These are phyloP conservation scores for Lophium mytilinum DNA, from an alignment of 495 filamentous ascomycete species.

Conservation along the genomic window DNA sequence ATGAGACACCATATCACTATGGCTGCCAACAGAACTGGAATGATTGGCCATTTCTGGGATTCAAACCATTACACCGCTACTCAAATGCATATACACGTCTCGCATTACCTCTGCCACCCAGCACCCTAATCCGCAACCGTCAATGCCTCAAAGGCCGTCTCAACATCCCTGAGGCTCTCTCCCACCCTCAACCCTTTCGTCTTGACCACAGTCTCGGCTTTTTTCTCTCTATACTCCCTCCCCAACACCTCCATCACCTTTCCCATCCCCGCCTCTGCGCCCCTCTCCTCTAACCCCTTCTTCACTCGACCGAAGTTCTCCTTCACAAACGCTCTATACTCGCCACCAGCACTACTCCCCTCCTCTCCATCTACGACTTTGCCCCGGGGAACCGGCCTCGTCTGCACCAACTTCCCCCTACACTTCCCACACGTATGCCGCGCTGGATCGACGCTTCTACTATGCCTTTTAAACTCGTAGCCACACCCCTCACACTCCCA, in stretches of 20 bases:
- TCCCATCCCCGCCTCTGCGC: slow-evolving; percentile 44
- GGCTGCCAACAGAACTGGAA: no score
- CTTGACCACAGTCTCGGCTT: slow-evolving; percentile 16
- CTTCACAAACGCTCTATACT: slow-evolving; percentile 63
- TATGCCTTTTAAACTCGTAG: slow-evolving; percentile 66
- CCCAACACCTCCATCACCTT: slow-evolving; percentile 56
- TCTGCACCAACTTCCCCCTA: slow-evolving; percentile 59
- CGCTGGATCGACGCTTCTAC: slow-evolving; percentile 64
- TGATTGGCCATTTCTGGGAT: no score
- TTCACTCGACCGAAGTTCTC: slow-evolving; percentile 51
- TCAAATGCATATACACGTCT: no score
- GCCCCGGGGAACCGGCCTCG: slow-evolving; percentile 64
- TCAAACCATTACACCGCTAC: no score
- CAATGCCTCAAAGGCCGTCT: slow-evolving; percentile 15
- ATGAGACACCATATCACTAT: no score
- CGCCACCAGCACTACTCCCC: slow-evolving; percentile 22
- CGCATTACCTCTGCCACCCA: no score
- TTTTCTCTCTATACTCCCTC: slow-evolving; percentile 40
- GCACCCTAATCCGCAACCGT: background rate
- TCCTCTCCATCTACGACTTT: slow-evolving; percentile 6
- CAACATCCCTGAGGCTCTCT: slow-evolving; percentile 23
- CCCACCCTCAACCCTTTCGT: background rate
- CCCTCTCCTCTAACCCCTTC: slow-evolving; percentile 50
- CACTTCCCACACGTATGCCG: slow-evolving; percentile 65
- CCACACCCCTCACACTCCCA: slow-evolving; percentile 72